These are phyloP conservation scores for Neurospora africana DNA, from an alignment of 495 filamentous ascomycete genomes.

Conservation along the genomic window DNA sequence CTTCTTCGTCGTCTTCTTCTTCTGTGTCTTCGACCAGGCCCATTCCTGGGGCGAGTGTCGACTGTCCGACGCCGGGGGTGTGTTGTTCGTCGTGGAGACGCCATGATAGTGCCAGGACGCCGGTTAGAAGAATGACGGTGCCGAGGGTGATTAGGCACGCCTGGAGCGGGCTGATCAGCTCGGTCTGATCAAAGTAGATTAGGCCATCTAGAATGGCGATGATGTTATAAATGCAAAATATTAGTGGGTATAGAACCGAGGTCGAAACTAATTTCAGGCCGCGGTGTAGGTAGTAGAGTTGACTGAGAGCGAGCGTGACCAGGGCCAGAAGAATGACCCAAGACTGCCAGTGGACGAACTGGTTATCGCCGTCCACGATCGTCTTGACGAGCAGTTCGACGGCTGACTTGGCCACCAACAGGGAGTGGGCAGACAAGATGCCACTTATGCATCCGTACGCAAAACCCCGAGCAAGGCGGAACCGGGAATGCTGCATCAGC, in stretches of 20 bases:
- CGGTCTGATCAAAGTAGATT: conserved; percentile 89
- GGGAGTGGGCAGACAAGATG: conserved; percentile 83
- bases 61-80: conserved; percentile 47
- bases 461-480: conserved; percentile 78
- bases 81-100: conserved; percentile 66
- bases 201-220: conserved; percentile 95
- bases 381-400: conserved; percentile 95
- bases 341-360: conserved; percentile 95
- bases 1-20: conserved; percentile 41
- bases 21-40: conserved; percentile 59
- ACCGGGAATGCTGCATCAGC: conserved; percentile 44
- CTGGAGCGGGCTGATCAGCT: conserved; percentile 61
- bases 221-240: conserved; percentile 99
- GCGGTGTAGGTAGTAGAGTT: conserved; percentile 90
- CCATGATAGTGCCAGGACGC: conserved; percentile 91
- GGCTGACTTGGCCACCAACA: conserved; percentile 91
- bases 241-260: conserved; percentile 91
- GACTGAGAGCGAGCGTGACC: conserved; percentile 70
- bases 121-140: conserved; percentile 72
- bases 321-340: conserved; percentile 87
- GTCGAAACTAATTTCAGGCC: conserved; percentile 92
- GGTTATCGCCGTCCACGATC: conserved; percentile 74
- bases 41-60: conserved; percentile 55
- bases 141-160: conserved; percentile 81
- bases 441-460: conserved; percentile 84